A percentile compares a stretch with the other conserved stretches of the same genome.
phyloP scores from a whole-genome alignment of 371 early-diverging fungal species.

The Mucor circinelloides region DNA sequence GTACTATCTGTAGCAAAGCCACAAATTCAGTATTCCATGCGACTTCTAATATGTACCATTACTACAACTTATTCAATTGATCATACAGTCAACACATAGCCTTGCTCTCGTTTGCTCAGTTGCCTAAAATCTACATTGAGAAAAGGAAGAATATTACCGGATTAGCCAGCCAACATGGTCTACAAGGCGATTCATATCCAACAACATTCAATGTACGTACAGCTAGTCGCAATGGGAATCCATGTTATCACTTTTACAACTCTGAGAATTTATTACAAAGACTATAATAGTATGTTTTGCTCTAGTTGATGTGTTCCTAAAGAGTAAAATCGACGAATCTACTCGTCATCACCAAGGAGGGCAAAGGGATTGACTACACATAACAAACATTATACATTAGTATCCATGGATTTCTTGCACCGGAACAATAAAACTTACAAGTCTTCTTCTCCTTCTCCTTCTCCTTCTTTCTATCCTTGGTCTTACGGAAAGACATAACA shows the following conservation, averaged over 20 bases:
- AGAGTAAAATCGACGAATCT: neutral
- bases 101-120: neutral
- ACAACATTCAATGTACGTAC: neutral
- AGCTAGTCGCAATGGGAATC: neutral
- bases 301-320: neutral
- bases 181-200: neutral
- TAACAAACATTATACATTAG: neutral
- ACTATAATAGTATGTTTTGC: neutral
- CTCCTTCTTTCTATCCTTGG: slow-evolving; percentile 43
- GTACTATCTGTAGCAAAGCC: neutral
- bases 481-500: slow-evolving; percentile 36
- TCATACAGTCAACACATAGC: neutral
- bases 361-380: slow-evolving; percentile 44
- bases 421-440: slow-evolving; percentile 28
- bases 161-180: neutral
- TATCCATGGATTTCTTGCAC: neutral
- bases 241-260: neutral
- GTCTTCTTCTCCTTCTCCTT: slow-evolving; percentile 50
- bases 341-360: slow-evolving; percentile 32
- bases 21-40: neutral
- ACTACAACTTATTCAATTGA: neutral
- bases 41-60: neutral
- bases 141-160: neutral
- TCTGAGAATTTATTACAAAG: neutral
- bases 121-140: neutral